Conservation (phyloP, 805 yeast species). For the Candida odintsovae region DNA sequence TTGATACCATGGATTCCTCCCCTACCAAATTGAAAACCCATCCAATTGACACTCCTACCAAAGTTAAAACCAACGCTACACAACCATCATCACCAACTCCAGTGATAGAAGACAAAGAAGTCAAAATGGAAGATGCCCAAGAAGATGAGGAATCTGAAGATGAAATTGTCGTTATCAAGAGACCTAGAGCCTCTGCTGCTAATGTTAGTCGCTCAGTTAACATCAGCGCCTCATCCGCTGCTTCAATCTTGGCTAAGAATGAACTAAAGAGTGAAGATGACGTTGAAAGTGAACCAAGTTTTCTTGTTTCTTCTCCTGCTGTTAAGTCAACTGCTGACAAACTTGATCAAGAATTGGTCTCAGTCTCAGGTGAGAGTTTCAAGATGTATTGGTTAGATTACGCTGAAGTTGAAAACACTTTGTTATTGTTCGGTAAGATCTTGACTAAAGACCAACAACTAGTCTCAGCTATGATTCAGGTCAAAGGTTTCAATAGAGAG, state of each 20-base stretch:
- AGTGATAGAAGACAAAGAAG: constrained; percentile 24
- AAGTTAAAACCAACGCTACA: constrained; percentile 13
- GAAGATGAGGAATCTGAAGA: constrained; percentile 47
- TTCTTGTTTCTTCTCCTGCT: constrained; percentile 16
- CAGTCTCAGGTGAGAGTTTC: constrained; percentile 34
- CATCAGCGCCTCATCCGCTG: constrained; percentile 26
- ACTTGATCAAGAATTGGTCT: constrained; percentile 16
- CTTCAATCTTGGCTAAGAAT: constrained; percentile 11
- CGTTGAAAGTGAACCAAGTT: constrained; percentile 7
- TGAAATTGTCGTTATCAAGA: constrained; percentile 46
- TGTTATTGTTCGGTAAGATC: constrained; percentile 79
- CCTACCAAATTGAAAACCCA: constrained; percentile 26
- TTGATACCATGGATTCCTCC: constrained; percentile 30
- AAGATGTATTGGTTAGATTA: constrained; percentile 90
- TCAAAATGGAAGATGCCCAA: constrained; percentile 38
- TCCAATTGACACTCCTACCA: constrained; percentile 14
- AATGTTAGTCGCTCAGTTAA: constrained; percentile 38
- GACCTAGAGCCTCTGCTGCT: constrained; percentile 41
- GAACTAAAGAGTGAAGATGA: constrained; percentile 3
- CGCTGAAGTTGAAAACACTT: constrained; percentile 63
- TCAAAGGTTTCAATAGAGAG: constrained; percentile 64
- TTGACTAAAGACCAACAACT: constrained; percentile 49
- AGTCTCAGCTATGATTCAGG: constrained; percentile 73
- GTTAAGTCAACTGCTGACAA: constrained; percentile 9
- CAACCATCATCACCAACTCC: constrained; percentile 2